Percentiles rank a stretch among this genome's conserved stretches.
Evolutionary conservation across 176 grass and related monocot genomes (phyloP).

Genomic region (Musa schizocarpa): DNA sequence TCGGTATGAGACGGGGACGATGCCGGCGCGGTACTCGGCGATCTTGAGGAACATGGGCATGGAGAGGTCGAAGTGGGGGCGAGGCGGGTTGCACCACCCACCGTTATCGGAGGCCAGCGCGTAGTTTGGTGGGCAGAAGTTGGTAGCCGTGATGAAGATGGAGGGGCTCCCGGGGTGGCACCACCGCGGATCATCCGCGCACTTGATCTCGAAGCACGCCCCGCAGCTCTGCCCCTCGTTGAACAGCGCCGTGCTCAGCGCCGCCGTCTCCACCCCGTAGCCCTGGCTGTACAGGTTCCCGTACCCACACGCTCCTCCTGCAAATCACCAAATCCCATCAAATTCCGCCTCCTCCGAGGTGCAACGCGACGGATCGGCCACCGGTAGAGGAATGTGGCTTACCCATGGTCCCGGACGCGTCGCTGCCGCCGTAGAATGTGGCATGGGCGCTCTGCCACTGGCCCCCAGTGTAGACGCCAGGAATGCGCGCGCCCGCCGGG

Average conservation of each 20-base stretch:
- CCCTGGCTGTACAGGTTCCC: slow-evolving; percentile 33
- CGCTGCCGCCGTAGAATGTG: slow-evolving; percentile 8
- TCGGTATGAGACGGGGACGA: slow-evolving; percentile 67
- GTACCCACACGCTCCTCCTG: slow-evolving; percentile 7
- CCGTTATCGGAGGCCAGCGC: slow-evolving; percentile 40
- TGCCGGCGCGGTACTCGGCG: slow-evolving; percentile 73
- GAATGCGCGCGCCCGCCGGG: not conserved
- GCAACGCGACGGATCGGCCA: too few relatives aligned
- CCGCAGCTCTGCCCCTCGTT: slow-evolving; percentile 51
- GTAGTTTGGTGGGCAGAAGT: slow-evolving; percentile 72
- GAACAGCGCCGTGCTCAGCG: slow-evolving; percentile 60
- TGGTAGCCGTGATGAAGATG: slow-evolving; percentile 70
- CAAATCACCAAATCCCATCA: not conserved
- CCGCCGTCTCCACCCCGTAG: slow-evolving; percentile 69
- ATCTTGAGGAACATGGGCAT: slow-evolving; percentile 63
- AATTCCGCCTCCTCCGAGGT: too few relatives aligned
- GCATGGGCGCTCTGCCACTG: slow-evolving; percentile 4
- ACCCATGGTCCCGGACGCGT: slow-evolving; percentile 8
- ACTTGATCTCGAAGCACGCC: slow-evolving; percentile 70
- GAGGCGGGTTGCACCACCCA: slow-evolving; percentile 86
- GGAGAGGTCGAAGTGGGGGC: slow-evolving; percentile 67
- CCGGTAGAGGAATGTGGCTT: not conserved
- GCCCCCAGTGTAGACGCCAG: not conserved
- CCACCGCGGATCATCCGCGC: slow-evolving; percentile 43
- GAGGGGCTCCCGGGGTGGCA: slow-evolving; percentile 31